Evolutionary conservation across 352 stramenopile species (phyloP).

Genomic region (Phytophthora multivora): DNA sequence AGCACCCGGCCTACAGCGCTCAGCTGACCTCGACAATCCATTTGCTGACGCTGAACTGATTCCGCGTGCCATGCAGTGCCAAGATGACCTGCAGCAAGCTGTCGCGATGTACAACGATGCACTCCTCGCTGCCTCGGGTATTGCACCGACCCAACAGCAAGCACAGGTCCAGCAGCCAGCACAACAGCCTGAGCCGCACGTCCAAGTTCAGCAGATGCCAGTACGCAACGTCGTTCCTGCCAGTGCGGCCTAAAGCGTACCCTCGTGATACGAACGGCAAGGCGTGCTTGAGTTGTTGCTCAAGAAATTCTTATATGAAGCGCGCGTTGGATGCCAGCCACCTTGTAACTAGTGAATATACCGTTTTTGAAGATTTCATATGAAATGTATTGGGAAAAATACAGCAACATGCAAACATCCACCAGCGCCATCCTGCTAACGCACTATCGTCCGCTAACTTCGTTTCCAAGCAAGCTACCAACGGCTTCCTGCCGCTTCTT

Average conservation of each 20-base stretch:
- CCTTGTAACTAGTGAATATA: constrained; percentile 26
- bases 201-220: constrained; percentile 26
- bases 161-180: constrained; percentile 6
- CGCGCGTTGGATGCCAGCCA: background rate
- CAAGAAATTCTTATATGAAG: constrained; percentile 5
- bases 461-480: constrained; percentile 34
- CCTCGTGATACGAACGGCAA: background rate
- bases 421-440: constrained; percentile 13
- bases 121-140: constrained; percentile 34
- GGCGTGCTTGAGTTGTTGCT: background rate
- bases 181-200: constrained; percentile 27
- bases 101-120: constrained; percentile 48
- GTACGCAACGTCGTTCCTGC: constrained; percentile 38
- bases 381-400: constrained; percentile 36
- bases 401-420: constrained; percentile 33
- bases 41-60: constrained; percentile 45
- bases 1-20: constrained; percentile 29
- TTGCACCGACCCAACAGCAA: constrained; percentile 23
- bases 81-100: constrained; percentile 43
- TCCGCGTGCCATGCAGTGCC: constrained; percentile 45
- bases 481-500: constrained; percentile 31
- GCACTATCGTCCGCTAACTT: constrained; percentile 11
- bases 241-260: constrained; percentile 32
- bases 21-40: constrained; percentile 44
- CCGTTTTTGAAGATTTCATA: constrained; percentile 14